Evolutionary conservation across 805 yeast genomes (phyloP).

Genomic region (Starmerella geochares): DNA sequence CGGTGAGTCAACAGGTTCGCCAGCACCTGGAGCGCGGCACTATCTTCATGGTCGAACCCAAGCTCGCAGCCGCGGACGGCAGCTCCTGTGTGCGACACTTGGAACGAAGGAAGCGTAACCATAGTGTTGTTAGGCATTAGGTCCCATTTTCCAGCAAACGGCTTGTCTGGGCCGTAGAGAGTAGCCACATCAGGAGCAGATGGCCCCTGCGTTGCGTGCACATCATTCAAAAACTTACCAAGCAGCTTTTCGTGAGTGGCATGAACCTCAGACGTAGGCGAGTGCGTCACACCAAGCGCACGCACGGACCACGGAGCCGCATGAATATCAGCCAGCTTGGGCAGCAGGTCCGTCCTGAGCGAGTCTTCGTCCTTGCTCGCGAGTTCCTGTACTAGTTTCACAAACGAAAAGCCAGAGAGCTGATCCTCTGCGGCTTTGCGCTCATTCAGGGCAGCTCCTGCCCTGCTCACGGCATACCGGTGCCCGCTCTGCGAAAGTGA

Average conservation of each 20-base stretch:
- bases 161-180: constrained; percentile 1
- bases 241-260: constrained; percentile 14
- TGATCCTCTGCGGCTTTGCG: constrained; percentile 52
- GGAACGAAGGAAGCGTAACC: constrained; percentile 64
- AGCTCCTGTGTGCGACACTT: constrained; percentile 71
- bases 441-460: constrained; percentile 53
- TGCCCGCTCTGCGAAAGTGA: constrained; percentile 83
- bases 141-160: constrained; percentile 7
- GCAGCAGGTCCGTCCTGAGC: constrained; percentile 46
- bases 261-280: constrained; percentile 19
- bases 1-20: constrained; percentile 73
- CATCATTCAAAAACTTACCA: background rate
- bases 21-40: constrained; percentile 75
- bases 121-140: constrained; percentile 34
- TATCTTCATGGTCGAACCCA: constrained; percentile 53
- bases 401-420: constrained; percentile 66
- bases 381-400: constrained; percentile 55
- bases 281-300: constrained; percentile 26
- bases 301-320: constrained; percentile 21
- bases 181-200: constrained; percentile 12
- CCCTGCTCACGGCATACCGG: constrained; percentile 59
- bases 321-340: constrained; percentile 40
- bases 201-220: constrained; percentile 32
- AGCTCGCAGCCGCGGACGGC: constrained; percentile 53
- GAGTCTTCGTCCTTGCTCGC: constrained; percentile 43